These are phyloP conservation scores for Smittium mucronatum DNA, from an alignment of 371 early-diverging fungal genomes.

Conservation along the genomic window DNA sequence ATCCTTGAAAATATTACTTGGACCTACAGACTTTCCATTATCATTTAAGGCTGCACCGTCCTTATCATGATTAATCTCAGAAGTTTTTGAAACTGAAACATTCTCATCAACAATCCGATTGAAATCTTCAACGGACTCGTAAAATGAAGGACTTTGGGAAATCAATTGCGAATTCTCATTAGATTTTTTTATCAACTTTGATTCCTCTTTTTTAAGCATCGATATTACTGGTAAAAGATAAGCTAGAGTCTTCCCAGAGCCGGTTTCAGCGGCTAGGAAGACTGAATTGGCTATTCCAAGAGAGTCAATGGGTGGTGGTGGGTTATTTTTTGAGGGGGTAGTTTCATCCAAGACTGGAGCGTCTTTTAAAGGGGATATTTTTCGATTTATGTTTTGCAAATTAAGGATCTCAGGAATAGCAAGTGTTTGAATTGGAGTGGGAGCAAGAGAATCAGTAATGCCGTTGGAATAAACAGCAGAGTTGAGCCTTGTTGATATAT, in stretches of 20 bases:
- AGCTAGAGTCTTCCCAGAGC: conserved; percentile 97
- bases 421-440: conserved; percentile 86
- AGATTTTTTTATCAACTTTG: not conserved
- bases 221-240: conserved; percentile 81
- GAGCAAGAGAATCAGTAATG: conserved; percentile 20
- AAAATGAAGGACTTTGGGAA: not conserved
- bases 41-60: conserved; percentile 2
- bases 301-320: conserved; percentile 14
- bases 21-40: not conserved
- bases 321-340: not conserved
- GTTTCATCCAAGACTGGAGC: not conserved
- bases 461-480: not conserved
- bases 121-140: not conserved
- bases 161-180: not conserved
- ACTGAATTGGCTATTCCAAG: not conserved
- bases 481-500: conserved; percentile 21
- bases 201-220: conserved; percentile 54
- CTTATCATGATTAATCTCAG: not conserved
- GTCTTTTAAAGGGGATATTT: not conserved
- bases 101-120: too few relatives aligned
- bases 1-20: conserved; percentile 34
- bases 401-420: conserved; percentile 62
- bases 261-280: conserved; percentile 89
- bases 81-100: not conserved
- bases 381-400: conserved; percentile 11